Evolutionary conservation across 371 early-diverging fungal species (phyloP), one percentile per base, ranked within the genome.

Genomic region (Syncephalastrum sp.): DNA sequence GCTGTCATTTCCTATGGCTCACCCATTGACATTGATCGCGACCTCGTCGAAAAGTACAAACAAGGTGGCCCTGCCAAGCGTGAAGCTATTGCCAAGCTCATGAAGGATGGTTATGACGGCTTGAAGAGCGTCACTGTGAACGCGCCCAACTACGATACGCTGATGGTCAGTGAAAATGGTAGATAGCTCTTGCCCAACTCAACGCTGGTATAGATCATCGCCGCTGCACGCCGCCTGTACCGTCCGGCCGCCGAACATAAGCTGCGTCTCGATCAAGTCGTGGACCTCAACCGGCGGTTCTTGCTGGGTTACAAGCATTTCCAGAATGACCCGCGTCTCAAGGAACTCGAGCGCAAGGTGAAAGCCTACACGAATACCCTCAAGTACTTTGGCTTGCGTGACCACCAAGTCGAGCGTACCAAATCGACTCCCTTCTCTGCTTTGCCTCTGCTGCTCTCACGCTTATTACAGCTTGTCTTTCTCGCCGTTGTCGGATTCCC

Each of bases 1-100:
- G 94, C 92, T 4, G 92, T 93, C 24, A 81, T 94, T 29, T 92
- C 94, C 58, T 95, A 86, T 68, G 95, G 95, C 17, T 72, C 85
- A 44, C 91, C 92, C 1, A 85, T 95, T 47, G 63, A 71, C 5
- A 67, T 94, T n/a, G 69, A 82, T 4, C 61, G 54, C 1, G 86
- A 88, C 51, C 68, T 82, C 29, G 90, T 93, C 12, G 84, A 82
- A 17, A 60, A 74, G 42, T 94, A 85, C 68, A 79, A 76, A 25
- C 63, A 73, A 52, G 94, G 94, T 29, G 95, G 95, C 0, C 50
- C 60, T 0, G 76, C 78, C 1, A 90, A 87, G 65, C 75, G 92
- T n/a, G 71, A 80, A 25, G 93, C 94, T 0, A 82, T 84, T 71
- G 64, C 78, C 17, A 59, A 54, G 24, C 72, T 94, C 4, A 60